Evolutionary conservation across 331 rosid genomes (phyloP).

Genomic region (Saraca asoca): DNA sequence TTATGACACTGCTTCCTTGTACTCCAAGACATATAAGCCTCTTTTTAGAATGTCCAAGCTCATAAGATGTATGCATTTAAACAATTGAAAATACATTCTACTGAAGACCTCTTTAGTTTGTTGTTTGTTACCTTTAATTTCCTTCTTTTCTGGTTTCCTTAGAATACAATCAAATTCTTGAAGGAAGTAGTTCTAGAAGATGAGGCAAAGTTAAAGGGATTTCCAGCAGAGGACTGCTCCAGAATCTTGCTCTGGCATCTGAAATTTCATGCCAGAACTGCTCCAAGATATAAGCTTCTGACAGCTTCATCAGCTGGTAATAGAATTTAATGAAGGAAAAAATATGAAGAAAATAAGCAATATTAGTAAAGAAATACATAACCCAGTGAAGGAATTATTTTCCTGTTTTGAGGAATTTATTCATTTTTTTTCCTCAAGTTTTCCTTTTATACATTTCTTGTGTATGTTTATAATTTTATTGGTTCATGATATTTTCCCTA

Average conservation of each 20-base stretch:
- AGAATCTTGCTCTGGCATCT: conserved; percentile 81
- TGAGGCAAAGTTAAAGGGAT: conserved; percentile 74
- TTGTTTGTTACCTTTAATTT: conserved; percentile 13
- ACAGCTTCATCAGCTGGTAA: conserved; percentile 22
- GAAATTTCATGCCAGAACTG: conserved; percentile 37
- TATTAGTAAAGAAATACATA: conserved; percentile 23
- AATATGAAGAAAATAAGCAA: conserved; percentile 19
- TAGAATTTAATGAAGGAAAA: conserved; percentile 14
- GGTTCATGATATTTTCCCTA: conserved; percentile 5
- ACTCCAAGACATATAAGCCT: conserved; percentile 32
- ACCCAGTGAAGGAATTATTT: conserved; percentile 10
- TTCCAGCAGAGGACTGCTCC: conserved; percentile 84
- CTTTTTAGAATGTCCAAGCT: background rate
- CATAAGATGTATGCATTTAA: too few relatives aligned
- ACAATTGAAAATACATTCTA: too few relatives aligned
- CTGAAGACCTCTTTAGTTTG: background rate
- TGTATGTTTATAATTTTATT: conserved; percentile 14
- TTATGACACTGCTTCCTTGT: conserved; percentile 28
- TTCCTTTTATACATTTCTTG: conserved; percentile 10
- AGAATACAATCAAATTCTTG: conserved; percentile 87
- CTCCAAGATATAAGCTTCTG: conserved; percentile 40
- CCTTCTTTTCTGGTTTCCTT: conserved; percentile 15
- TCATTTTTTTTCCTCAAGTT: conserved; percentile 26
- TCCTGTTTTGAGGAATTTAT: conserved; percentile 18
- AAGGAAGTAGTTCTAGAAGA: conserved; percentile 96